Evolutionary conservation across 169 alveolate genomes (phyloP).

Genomic region (Theileria orientalis): DNA sequence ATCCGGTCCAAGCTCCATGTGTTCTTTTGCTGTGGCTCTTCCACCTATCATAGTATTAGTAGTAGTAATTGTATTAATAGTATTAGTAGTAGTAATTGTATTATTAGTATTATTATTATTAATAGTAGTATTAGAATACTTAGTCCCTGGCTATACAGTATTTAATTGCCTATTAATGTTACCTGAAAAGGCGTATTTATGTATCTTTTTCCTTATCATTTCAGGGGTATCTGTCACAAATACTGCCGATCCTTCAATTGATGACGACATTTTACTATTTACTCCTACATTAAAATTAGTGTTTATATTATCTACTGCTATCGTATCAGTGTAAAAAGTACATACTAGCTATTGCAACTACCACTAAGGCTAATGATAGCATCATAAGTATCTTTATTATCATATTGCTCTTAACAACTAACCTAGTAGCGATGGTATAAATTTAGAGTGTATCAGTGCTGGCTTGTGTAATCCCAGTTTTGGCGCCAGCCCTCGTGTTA

Average conservation of each 20-base stretch:
- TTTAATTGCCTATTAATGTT: no score
- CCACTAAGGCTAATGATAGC: no score
- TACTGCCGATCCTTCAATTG: slow-evolving; percentile 85
- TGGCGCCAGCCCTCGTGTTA: slow-evolving; percentile 96
- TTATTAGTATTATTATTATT: no score
- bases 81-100: neutral
- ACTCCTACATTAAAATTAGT: no score
- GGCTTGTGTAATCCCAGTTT: slow-evolving; percentile 92
- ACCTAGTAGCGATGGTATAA: slow-evolving; percentile 98
- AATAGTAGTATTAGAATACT: neutral
- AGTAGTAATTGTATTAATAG: neutral
- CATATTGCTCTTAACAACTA: no score
- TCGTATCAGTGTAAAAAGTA: no score
- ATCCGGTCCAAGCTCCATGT: slow-evolving; percentile 92
- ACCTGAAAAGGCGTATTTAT: slow-evolving; percentile 94
- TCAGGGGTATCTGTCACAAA: slow-evolving; percentile 93
- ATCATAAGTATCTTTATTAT: no score
- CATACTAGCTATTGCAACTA: no score
- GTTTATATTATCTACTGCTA: no score
- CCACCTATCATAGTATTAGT: slow-evolving; percentile 84
- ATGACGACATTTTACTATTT: slow-evolving; percentile 67
- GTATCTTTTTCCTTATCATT: slow-evolving; percentile 91
- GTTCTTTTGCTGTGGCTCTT: slow-evolving; percentile 90
- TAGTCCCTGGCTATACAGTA: no score
- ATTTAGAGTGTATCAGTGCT: slow-evolving; percentile 91